Base-by-base conservation (phyloP, 176 grass and related monocot species). In the Carex cristatella region DNA sequence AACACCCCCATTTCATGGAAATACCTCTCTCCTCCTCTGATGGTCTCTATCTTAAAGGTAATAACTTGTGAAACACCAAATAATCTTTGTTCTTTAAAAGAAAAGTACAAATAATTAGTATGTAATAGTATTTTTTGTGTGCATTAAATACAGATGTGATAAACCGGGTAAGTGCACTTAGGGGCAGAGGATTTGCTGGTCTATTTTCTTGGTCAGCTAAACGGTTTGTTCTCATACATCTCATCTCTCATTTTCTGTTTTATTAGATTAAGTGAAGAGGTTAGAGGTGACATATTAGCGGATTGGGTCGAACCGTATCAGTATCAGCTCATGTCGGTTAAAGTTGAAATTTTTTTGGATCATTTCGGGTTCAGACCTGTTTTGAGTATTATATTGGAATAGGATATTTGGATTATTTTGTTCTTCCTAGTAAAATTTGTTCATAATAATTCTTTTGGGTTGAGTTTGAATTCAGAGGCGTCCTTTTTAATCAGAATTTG, bases 1-100 rank as follows among this genome's bases (percentile, higher is more conserved):
- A 98, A 72, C 95, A 98, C 67, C 95, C 95, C 23, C 95, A 98
- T 85, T 94, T 98, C 88, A 93, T 98, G 91, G 95, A 98, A 78
- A 86, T 93, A 60, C 4, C 80, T 13, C 82, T 91, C 54, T 86
- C 92, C 44, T 89, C 86, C 18, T 65, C 84, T 0, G 86, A 90
- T 11, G 92, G 95, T 23, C 92, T 98, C 86, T 93, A 84, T 90
- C 95, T 98, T 84, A 92, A 88, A 87, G 95, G 95, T 97, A 16
- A 35, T 97, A 16, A 35, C 19, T 49, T 30, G 4, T 5, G 9
- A 57, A 55, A 4, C 42, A 67, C 4, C 6, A 10, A 63, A 53
- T 14, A 49, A 18, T 82, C 12, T 28, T 10, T 85, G 4, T 13
- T 7, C 44, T 62, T 82, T 1, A 4, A 40, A 40, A 40, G 5